Percentiles rank a stretch among this genome's conserved stretches.
phyloP scores from a whole-genome alignment of 805 yeast species.

The Wickerhamomyces queroliae region DNA sequence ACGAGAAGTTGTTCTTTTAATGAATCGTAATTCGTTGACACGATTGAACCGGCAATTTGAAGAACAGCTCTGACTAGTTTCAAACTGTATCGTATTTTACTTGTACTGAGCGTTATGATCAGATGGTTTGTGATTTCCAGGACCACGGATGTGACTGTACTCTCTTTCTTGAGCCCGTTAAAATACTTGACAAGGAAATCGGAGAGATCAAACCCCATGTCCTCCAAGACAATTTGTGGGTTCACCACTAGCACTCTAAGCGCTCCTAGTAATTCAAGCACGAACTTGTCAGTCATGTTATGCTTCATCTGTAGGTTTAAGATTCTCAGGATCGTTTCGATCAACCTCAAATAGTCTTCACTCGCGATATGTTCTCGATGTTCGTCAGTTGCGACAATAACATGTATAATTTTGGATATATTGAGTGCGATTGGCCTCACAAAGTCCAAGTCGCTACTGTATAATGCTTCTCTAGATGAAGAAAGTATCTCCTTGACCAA shows the following conservation, averaged over 20 bases:
- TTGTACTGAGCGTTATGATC: slow-evolving; percentile 35
- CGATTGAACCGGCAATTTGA: slow-evolving; percentile 27
- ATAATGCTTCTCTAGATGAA: slow-evolving; percentile 8
- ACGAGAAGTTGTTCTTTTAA: slow-evolving; percentile 37
- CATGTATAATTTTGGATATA: slow-evolving; percentile 22
- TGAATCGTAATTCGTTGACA: slow-evolving; percentile 34
- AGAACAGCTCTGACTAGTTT: slow-evolving; percentile 34
- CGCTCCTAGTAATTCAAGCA: slow-evolving; percentile 21
- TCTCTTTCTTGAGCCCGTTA: slow-evolving; percentile 19
- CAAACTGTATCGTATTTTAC: slow-evolving; percentile 32
- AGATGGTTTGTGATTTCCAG: slow-evolving; percentile 42
- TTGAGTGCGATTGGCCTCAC: slow-evolving; percentile 27
- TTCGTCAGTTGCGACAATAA: slow-evolving; percentile 15
- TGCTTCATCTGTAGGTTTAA: slow-evolving; percentile 5
- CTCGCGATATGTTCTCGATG: slow-evolving; percentile 16
- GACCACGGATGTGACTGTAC: slow-evolving; percentile 24
- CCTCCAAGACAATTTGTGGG: slow-evolving; percentile 19
- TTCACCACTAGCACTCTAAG: slow-evolving; percentile 19
- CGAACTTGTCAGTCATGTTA: slow-evolving; percentile 20
- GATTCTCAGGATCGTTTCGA: slow-evolving; percentile 7
- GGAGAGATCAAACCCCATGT: slow-evolving; percentile 15
- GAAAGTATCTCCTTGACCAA: slow-evolving; percentile 6
- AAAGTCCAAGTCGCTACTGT: slow-evolving; percentile 5
- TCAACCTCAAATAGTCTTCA: slow-evolving; percentile 10
- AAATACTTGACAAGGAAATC: slow-evolving; percentile 18